Evolutionary conservation across 2,329 filamentous ascomycete species (phyloP).

Genomic region (Dactylellina parvicollis): DNA sequence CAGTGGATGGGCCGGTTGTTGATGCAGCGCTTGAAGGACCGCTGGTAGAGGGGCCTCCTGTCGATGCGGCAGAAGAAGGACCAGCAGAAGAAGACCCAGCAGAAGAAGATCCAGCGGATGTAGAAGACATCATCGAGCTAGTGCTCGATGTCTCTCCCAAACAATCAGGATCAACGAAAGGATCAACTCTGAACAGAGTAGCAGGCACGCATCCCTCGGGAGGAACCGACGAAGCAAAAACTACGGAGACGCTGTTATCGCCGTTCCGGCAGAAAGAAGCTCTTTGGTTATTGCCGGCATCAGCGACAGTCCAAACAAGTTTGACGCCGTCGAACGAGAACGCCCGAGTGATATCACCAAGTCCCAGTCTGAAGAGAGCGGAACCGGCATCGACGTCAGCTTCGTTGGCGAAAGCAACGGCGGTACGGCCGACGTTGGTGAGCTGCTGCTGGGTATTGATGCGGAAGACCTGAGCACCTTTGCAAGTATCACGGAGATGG

Average conservation of each 20-base stretch:
- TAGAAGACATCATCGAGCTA: slow-evolving; percentile 16
- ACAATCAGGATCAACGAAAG: slow-evolving; percentile 15
- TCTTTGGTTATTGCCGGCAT: not conserved
- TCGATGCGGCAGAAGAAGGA: not conserved
- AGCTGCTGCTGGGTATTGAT: slow-evolving; percentile 23
- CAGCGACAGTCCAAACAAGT: slow-evolving; percentile 16
- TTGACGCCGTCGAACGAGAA: slow-evolving; percentile 23
- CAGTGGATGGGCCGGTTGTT: not conserved
- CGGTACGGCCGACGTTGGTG: not conserved
- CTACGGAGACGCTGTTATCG: slow-evolving; percentile 28
- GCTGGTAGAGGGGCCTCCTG: not conserved
- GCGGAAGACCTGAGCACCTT: slow-evolving; percentile 25
- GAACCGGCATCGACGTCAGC: slow-evolving; percentile 25
- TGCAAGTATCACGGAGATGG: slow-evolving; percentile 15
- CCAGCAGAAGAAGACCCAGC: not conserved
- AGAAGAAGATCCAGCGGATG: slow-evolving; percentile 6
- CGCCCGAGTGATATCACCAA: slow-evolving; percentile 22
- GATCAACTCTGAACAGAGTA: slow-evolving; percentile 18
- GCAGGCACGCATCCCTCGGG: slow-evolving; percentile 18
- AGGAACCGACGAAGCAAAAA: slow-evolving; percentile 7
- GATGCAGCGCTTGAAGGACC: not conserved
- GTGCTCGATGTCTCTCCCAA: slow-evolving; percentile 10
- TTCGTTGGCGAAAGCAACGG: slow-evolving; percentile 27
- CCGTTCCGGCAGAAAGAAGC: slow-evolving; percentile 24
- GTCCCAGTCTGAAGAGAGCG: slow-evolving; percentile 34